Conservation (phyloP, 371 early-diverging fungal genomes). For the Mucor sp. region DNA sequence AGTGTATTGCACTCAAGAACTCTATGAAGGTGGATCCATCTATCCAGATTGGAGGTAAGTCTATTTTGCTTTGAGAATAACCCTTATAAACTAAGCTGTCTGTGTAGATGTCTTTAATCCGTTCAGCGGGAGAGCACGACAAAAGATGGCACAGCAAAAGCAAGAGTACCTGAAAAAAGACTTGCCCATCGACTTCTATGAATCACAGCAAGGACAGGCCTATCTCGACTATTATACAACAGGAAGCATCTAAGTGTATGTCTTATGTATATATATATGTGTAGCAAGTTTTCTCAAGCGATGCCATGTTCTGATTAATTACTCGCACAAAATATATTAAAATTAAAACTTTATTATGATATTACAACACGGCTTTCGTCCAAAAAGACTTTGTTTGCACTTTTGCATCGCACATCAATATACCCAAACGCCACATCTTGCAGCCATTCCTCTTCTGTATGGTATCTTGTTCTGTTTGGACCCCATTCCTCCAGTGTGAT, state of each 20-base stretch:
- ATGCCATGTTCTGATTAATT: too few relatives aligned
- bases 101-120: neutral
- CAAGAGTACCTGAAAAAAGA: neutral
- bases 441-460: slow-evolving; percentile 3
- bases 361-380: neutral
- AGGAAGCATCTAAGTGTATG: neutral
- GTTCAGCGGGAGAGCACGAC: neutral
- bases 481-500: neutral
- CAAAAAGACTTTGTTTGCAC: neutral
- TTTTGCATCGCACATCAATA: slow-evolving; percentile 2
- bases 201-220: neutral
- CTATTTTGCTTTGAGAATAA: neutral
- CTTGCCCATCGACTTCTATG: neutral
- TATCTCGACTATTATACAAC: neutral
- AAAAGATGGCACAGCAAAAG: neutral
- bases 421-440: slow-evolving; percentile 9
- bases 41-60: slow-evolving; percentile 1
- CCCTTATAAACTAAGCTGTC: neutral
- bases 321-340: too few relatives aligned
- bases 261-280: too few relatives aligned
- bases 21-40: neutral
- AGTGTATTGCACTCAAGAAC: neutral
- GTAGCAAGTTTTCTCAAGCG: too few relatives aligned
- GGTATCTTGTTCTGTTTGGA: slow-evolving; percentile 1
- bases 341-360: too few relatives aligned